Base-by-base conservation (phyloP, 164 flowering plant genomes). In the Dillenia suffruticosa region DNA sequence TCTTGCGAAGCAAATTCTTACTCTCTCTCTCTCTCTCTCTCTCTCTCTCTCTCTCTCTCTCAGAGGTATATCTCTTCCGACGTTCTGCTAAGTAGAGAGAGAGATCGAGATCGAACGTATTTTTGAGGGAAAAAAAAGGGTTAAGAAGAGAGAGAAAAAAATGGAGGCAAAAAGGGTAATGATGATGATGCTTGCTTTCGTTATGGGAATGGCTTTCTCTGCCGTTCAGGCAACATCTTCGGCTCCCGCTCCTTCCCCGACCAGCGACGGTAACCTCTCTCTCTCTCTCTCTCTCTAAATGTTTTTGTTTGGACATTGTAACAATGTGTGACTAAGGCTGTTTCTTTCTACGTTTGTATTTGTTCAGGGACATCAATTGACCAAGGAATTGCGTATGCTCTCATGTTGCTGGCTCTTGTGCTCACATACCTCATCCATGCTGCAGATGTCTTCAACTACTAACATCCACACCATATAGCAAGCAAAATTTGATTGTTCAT, bases 371-470 rank as follows among this genome's bases (percentile, higher is more conserved):
- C 75, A 50, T 57, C 80, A 26, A 79, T 82, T 48, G 82, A 82
- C 71, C 82, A 79, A 61, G 83, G 79, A n/a, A 71, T 81, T 60
- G 93, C 96, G 5, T 89, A 84, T 58, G 78, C 82, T 63, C 73
- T 89, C 70, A 89, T 89, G 92, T 15, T 81, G 72, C 62, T 85
- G 68, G 85, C 85, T 8, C 69, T 89, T 68, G 89, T 74, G 55
- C 84, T 89, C 24, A 84, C 92, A 12, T 87, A 87, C 72, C 64
- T 87, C 63, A 87, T 87, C 64, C 89, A 86, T 69, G 56, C 74
- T 5, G 51, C 79, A 9, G 84, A 83, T 58, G 70, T 68, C 14
- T 57, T 74, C 40, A 78, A 79, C 71, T 64, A 64, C 60, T 32
- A 32, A 32, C 40, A 4, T 32, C 40, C 40, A 32, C 6, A 32